Evolutionary conservation across 2,329 filamentous ascomycete species (phyloP).

Genomic region (Penicillium brevicompactum): DNA sequence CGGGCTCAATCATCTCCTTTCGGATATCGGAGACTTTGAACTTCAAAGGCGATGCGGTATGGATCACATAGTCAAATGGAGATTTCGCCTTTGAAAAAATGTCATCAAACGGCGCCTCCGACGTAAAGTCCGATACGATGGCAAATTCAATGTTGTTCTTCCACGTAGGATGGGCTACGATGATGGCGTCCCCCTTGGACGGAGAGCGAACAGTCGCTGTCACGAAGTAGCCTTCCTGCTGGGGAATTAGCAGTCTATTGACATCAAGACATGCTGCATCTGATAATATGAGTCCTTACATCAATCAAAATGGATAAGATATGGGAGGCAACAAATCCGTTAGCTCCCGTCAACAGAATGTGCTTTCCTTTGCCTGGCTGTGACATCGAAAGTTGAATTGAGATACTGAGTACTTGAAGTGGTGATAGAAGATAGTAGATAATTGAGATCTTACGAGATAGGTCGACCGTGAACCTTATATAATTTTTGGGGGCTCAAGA

Average conservation of each 20-base stretch:
- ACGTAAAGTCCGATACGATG: constrained; percentile 39
- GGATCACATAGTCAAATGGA: constrained; percentile 57
- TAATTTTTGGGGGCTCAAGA: too few relatives aligned
- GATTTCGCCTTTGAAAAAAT: constrained; percentile 9
- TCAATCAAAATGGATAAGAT: constrained; percentile 25
- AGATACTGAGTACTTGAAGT: too few relatives aligned
- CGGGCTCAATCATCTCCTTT: constrained; percentile 59
- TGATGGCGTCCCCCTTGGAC: constrained; percentile 44
- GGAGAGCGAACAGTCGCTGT: constrained; percentile 16
- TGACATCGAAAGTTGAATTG: too few relatives aligned
- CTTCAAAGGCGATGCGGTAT: constrained; percentile 64
- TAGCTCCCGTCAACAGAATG: constrained; percentile 16
- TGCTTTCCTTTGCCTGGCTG: too few relatives aligned
- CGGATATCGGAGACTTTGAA: constrained; percentile 42
- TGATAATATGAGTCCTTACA: too few relatives aligned
- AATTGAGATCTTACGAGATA: too few relatives aligned
- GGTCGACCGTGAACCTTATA: too few relatives aligned
- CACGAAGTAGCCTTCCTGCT: constrained; percentile 9
- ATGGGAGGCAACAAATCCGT: constrained; percentile 19
- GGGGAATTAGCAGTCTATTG: too few relatives aligned
- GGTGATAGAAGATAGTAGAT: too few relatives aligned
- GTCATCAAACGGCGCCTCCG: constrained; percentile 43
- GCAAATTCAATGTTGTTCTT: constrained; percentile 46
- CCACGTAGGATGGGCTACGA: constrained; percentile 50
- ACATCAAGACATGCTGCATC: too few relatives aligned